Base-by-base conservation (phyloP, 306 rosid genomes). In the Lupinus albus region DNA sequence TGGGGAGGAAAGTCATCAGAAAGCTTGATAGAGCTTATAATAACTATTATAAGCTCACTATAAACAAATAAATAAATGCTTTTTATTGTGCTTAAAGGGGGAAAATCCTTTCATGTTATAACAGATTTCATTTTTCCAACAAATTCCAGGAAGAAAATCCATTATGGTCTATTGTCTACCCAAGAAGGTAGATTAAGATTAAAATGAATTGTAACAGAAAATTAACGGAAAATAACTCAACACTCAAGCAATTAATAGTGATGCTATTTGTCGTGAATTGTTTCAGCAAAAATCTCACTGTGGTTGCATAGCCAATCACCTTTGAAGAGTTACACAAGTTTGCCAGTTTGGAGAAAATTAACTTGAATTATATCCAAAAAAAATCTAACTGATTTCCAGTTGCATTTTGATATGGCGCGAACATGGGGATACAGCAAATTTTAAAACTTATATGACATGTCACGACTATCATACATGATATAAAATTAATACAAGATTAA, bases 1-100 rank as follows among this genome's bases (percentile, higher is more conserved):
- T 47, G 42, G 32, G 62, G 18, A 8, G 48, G 39, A 28, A 64
- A 49, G 61, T 15, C 41, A 47, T 65, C 35, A 78, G 11, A 70
- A 38, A 13, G 73, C 20, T 13, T 21, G 17, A 8, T 17, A 39
- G 4, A 35, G 28, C 7, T 4, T 46, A 32, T 14, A 5, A 15
- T 58, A 6, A 51, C 17, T 71, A 51, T 32, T 35, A 11, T 17
- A 20, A 1, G n/a, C 36, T 35, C 14, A 14, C 13, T 6, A 61
- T 52, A 32, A 61, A 16, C 28, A 64, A 47, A 10, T 25, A 28
- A 18, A 74, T 25, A 38, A 45, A 25, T 16, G 14, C 50, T 60
- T 14, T 56, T 14, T 7, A 1, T 4, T 11, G 16, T 15, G 32
- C n/a, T 18, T 33, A 6, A 33, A 33, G 8, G 30, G 30, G 30